Conservation (phyloP, 2,329 filamentous ascomycete species). For the Pestalotiopsis sp. region DNA sequence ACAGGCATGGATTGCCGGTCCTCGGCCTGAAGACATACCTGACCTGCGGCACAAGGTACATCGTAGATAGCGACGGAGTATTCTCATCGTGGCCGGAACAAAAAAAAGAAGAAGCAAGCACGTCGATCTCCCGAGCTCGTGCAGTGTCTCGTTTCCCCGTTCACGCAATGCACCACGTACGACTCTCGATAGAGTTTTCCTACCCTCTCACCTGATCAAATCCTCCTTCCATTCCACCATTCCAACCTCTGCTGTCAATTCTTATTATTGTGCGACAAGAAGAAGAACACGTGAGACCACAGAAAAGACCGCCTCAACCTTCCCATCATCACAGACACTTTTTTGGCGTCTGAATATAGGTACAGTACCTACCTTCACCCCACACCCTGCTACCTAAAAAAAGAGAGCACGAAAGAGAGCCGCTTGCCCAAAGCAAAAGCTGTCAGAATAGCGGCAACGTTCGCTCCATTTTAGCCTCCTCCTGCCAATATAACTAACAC, state of each 20-base stretch:
- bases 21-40: too few species aligned
- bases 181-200: not conserved
- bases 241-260: not conserved
- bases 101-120: not conserved
- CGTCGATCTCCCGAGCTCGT: not conserved
- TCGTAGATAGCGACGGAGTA: too few species aligned
- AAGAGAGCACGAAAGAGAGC: not conserved
- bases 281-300: not conserved
- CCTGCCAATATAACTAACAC: not conserved
- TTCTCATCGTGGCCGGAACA: too few species aligned
- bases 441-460: constrained; percentile 6
- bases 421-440: not conserved
- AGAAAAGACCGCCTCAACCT: not conserved
- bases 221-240: not conserved
- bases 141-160: not conserved
- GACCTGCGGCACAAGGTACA: too few species aligned
- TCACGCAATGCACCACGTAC: not conserved
- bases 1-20: too few species aligned
- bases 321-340: not conserved
- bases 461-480: not conserved
- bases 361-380: not conserved
- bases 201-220: not conserved
- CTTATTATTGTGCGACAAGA: not conserved
- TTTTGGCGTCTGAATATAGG: not conserved
- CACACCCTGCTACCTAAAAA: not conserved